Base-by-base conservation (phyloP, 352 stramenopile species). In the Aphanomyces euteiches region DNA sequence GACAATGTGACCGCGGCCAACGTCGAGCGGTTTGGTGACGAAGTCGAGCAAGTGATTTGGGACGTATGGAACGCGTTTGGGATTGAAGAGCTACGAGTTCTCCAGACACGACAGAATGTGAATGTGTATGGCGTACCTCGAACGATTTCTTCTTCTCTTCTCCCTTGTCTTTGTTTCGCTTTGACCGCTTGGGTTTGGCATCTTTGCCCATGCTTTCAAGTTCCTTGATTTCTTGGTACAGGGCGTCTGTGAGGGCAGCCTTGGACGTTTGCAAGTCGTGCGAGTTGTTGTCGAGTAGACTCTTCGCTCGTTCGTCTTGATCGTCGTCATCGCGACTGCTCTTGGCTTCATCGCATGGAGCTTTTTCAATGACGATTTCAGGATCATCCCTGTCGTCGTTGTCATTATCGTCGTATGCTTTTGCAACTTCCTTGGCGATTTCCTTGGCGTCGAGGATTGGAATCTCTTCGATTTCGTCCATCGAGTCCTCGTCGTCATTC, bases 381-480 rank as follows among this genome's bases (percentile, higher is more conserved):
- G 77, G 76, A 28, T 28, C 28, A 28, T 28, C 28, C 28, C 28
- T 28, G 28, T 28, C 28, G 40, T 89, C 81, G 34, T 90, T 77
- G 41, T 85, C 79, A 28, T 28, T 28, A 8, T 78, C 67, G 13
- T 63, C 61, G 15, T 72, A 66, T 0, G 38, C 72, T 7, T 53
- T 21, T 28, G 28, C 28, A 28, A 28, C 28, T 28, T 28, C 28
- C 67, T 89, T 89, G 0, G 77, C 47, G 13, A 88, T 75, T 6
- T 78, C 59, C 40, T 72, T 60, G 28, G 90, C 80, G 45, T 91
- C 82, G 1, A 93, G 58, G 69, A 91, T 91, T 3, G 83, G 83
- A 21, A 93, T 91, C 45, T 93, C 85, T 59, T 93, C 85, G 2
- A 93, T 78, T 34, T 91, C 85, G 12, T 93, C 85, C n/a, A 87